Evolutionary conservation across 83 land plant species (phyloP), one percentile per base, ranked within the genome.

Genomic region (Picea engelmannii): DNA sequence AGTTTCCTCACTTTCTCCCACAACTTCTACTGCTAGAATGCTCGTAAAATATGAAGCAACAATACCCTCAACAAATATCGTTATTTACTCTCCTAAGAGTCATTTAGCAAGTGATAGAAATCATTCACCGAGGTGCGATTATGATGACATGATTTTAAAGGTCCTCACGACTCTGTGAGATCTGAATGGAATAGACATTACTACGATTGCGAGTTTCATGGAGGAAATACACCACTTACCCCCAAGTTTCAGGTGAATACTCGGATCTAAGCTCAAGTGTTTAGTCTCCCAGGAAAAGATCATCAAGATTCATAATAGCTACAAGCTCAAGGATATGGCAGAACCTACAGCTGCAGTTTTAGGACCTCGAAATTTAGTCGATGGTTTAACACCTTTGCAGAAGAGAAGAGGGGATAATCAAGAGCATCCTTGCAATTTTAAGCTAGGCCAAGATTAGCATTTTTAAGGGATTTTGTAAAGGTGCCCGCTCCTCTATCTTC

Each of bases 121-220:
- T 21, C 65, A 44, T 40, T 17, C 65, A 16, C 76, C 87, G 27
- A 47, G 78, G 91, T 79, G 64, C 81, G 89, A 90, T 78, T 84
- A 83, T 83, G 84, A 80, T 40, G n/a, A 82, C 18, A 81, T 88
- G 85, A 89, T 91, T 62, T 70, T 91, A 66, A 91, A 91, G 78
- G 93, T 89, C 6, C 79, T 91, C 66, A 63, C 85, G 55, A 60
- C 82, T 4, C 1, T 89, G 71, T 82, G 78, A 49, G 89, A 88
- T 82, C 58, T 86, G 40, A 85, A 83, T 83, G 93, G 91, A 63
- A 62, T 82, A 17, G 90, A 91, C 42, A 69, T 83, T 69, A 40
- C 81, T 63, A 68, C 89, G 1, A 91, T 88, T 75, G 47, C 70
- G 17, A 62, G 69, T 64, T 91, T 61, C 63, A 85, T 91, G 65